Base-by-base conservation (phyloP, 176 grass and related monocot genomes). In the Oryza glaberrima region DNA sequence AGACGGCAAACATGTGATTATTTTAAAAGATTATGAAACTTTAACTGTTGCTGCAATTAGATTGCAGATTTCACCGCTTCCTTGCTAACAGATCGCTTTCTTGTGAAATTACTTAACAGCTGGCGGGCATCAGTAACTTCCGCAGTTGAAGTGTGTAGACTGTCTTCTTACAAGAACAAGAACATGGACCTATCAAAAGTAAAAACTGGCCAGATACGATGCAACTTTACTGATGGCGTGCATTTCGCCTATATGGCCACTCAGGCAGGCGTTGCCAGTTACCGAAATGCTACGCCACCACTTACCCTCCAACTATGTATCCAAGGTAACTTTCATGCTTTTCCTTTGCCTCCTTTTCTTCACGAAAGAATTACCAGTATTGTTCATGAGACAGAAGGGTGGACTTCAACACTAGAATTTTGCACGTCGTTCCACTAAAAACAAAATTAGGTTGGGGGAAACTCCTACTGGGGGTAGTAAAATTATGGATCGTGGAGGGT, bases 201-300 rank as follows among this genome's bases (percentile, higher is more conserved):
- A 54, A 54, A 19, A 45, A 58, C 9, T 30, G 43, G 52, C 46
- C 23, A 87, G 25, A 67, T 68, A 20, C 20, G 11, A 41, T 41
- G 88, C 22, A 36, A 64, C 73, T 70, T 80, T n/a, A 56, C 81
- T 35, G 7, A n/a, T 7, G 12, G 7, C 26, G 67, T 78, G 63
- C 81, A 78, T 66, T 36, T 75, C 36, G 12, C 45, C 16, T 26
- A 19, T 65, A 4, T 9, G 73, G 67, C 30, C 30, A 32, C 30
- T 32, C 30, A 32, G 30, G 30, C 30, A 32, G 25, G 70, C 8
- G 82, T 56, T 65, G 72, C 46, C 88, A 73, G 36, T 58, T 46
- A 67, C 83, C 56, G 34, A 82, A 86, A 70, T 82, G 83, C 79
- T 73, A 82, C 83, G 73, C 73, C 54, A 58, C 54, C 79, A 82